Conservation (phyloP, 2,329 filamentous ascomycete species). For the Venturia effusa region DNA sequence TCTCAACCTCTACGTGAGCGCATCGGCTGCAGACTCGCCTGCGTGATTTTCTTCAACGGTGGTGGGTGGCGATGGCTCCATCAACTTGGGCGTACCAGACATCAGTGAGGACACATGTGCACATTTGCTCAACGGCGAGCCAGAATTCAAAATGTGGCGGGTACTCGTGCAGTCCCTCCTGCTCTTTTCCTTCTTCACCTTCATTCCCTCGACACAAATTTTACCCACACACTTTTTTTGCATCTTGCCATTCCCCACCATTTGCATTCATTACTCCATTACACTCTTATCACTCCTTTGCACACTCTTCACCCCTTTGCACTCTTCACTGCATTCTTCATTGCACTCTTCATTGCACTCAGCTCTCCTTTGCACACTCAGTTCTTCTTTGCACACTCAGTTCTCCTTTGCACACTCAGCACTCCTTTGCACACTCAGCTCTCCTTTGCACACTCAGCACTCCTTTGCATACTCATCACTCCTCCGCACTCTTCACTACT, state of each 20-base stretch:
- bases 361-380: too few species aligned
- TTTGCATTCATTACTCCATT: too few species aligned
- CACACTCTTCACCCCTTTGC: too few species aligned
- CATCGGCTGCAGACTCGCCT: not conserved
- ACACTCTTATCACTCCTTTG: too few species aligned
- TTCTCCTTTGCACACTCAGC: too few species aligned
- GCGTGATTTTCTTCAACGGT: not conserved
- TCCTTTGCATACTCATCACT: too few species aligned
- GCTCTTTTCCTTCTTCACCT: not conserved
- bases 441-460: too few species aligned
- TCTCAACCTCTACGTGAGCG: not conserved
- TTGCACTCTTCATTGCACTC: too few species aligned
- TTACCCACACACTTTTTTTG: not conserved
- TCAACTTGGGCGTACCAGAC: not conserved
- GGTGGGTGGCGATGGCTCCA: not conserved
- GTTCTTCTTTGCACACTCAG: too few species aligned
- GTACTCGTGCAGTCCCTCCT: not conserved
- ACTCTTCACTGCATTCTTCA: too few species aligned
- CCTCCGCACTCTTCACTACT: not conserved
- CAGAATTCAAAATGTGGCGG: too few species aligned
- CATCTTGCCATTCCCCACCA: not conserved
- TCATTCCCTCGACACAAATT: not conserved
- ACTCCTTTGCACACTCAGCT: too few species aligned
- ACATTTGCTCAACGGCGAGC: not conserved
- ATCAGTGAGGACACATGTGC: not conserved